Evolutionary conservation across 371 early-diverging fungal species (phyloP), one percentile per base, ranked within the genome.

Genomic region (Synchytrium microbalum): DNA sequence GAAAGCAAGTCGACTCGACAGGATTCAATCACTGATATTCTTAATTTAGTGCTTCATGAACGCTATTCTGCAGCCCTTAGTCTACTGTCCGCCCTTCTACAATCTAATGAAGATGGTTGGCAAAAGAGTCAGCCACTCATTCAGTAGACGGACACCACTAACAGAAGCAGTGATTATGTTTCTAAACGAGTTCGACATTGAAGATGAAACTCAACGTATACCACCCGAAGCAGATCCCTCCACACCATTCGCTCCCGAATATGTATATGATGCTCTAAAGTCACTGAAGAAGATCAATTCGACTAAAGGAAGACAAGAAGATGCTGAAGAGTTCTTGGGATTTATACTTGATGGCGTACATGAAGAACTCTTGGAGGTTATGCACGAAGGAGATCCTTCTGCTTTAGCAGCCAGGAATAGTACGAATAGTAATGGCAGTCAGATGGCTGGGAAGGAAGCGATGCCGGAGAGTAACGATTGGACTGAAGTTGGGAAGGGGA

Each of bases 321-420:
- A 98, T 71, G 95, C 97, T 0, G 91, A 96, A 61, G 97, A 98
- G 72, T 97, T 95, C 75, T 70, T 97, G 63, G 90, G 91, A 57
- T 93, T 87, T 67, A 70, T 98, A 13, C 73, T 98, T 60, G 91
- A 98, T 70, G 95, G 92, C 1, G 74, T 98, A 58, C 93, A 96
- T 72, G 95, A 95, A 66, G 98, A 98, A 69, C 83, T 96, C 64
- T 72, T 86, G 26, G 65, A 72, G 13, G 80, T 80, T 79, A 71
- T 25, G 62, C 24, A 19, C 3, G 23, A 10, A 23, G 46, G 10
- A 5, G 46, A 38, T 38, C 19, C 46, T 19, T 23, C 26, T 54
- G 24, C 8, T 55, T 24, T 8, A 8, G 13, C 5, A 30, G 29
- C 28, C 3, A 3, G 19, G 59, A 10, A 3, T 2, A 59, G 16